phyloP scores from a whole-genome alignment of 495 filamentous ascomycete species.

The Collariella sp. region DNA sequence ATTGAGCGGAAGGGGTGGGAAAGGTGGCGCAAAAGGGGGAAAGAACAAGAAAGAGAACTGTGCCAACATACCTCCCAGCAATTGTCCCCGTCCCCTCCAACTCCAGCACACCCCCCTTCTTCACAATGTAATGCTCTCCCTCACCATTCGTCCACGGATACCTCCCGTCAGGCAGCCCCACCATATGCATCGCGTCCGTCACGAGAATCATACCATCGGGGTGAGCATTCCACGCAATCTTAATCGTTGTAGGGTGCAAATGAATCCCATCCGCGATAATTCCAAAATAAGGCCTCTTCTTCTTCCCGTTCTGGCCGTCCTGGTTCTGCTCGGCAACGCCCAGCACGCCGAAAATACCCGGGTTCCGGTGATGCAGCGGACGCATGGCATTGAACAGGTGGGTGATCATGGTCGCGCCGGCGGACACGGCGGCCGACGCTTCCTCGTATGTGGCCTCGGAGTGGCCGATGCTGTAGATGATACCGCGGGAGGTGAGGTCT shows the following conservation, averaged over 20 bases:
- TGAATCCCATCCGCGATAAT: conserved; percentile 62
- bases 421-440: conserved; percentile 53
- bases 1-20: not conserved
- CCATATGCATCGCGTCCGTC: conserved; percentile 58
- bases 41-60: not conserved
- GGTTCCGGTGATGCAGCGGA: conserved; percentile 75
- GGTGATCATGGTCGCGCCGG: conserved; percentile 75
- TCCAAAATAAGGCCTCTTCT: conserved; percentile 48
- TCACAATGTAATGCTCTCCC: conserved; percentile 47
- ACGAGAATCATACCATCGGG: conserved; percentile 57
- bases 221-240: conserved; percentile 54
- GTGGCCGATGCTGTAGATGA: conserved; percentile 72
- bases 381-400: conserved; percentile 90
- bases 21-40: not conserved
- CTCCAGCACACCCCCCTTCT: conserved; percentile 57
- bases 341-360: conserved; percentile 72
- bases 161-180: conserved; percentile 63
- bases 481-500: conserved; percentile 48
- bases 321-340: conserved; percentile 33
- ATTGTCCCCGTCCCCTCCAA: conserved; percentile 64
- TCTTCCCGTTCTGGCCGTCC: conserved; percentile 14
- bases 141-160: conserved; percentile 77
- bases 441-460: conserved; percentile 71
- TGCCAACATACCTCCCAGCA: conserved; percentile 49
- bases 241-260: conserved; percentile 54